Conservation (phyloP, 345 rosid species). For the Camelina neglecta region DNA sequence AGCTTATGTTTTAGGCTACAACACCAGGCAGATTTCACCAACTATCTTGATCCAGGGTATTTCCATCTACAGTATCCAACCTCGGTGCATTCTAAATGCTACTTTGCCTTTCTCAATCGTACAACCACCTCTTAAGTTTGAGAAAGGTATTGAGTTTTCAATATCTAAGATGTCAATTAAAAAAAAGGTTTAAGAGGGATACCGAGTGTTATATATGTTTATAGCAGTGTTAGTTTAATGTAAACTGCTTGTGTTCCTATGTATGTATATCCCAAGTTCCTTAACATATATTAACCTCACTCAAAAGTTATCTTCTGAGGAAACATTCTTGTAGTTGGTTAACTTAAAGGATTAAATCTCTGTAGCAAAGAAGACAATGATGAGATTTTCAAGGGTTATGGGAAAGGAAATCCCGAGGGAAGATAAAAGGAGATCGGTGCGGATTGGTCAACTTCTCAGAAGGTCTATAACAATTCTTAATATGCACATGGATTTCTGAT, state of each 20-base stretch:
- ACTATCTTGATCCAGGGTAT: neutral
- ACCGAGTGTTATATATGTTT: neutral
- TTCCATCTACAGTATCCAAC: slow-evolving; percentile 64
- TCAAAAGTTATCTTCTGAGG: neutral
- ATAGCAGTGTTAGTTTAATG: neutral
- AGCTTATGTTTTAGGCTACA: too few species aligned
- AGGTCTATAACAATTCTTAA: neutral
- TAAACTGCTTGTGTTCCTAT: neutral
- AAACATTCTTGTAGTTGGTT: slow-evolving; percentile 33
- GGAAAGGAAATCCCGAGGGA: slow-evolving; percentile 64
- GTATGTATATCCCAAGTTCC: neutral
- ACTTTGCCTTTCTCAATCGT: slow-evolving; percentile 43
- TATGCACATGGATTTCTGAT: slow-evolving; percentile 25
- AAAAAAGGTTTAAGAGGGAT: neutral
- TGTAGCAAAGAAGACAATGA: slow-evolving; percentile 78
- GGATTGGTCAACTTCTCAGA: slow-evolving; percentile 54
- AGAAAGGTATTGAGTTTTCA: slow-evolving; percentile 47
- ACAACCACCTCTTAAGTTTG: slow-evolving; percentile 16
- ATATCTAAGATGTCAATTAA: neutral
- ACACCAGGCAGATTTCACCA: too few species aligned
- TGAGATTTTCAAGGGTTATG: slow-evolving; percentile 73
- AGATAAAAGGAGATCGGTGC: slow-evolving; percentile 74
- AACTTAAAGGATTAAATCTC: slow-evolving; percentile 47
- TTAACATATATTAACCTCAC: neutral
- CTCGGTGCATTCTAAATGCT: slow-evolving; percentile 55